Evolutionary conservation across 768 basidiomycete species (phyloP), one percentile per base, ranked within the genome.

Genomic region (Boletus fagicola): DNA sequence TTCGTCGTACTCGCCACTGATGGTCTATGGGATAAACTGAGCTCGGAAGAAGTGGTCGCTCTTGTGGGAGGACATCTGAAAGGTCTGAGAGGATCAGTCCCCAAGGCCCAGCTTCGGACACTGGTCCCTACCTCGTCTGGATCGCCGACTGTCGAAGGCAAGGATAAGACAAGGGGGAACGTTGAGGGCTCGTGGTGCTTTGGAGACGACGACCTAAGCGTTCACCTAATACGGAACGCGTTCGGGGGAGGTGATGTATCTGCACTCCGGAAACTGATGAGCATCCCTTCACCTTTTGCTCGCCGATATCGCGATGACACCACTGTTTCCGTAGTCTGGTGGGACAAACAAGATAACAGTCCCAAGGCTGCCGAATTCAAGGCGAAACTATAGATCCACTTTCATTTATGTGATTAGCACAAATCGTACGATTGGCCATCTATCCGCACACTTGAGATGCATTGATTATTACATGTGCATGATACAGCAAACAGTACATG

Each of bases 1-100:
- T 97, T 97, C 74, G 67, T 97, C 53, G 89, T 97, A 46, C 83
- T 97, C 45, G 94, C 94, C 2, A 97, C 94, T 0, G 94, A 97
- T 60, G 85, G 85, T 31, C 78, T 93, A 20, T 93, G 88, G 87
- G 85, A 87, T 65, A 77, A 83, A 59, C 72, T 87, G 26, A 83
- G 78, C 78, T 92, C 92, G 30, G 85, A 92, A 61, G 92, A 95
- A 57, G 91, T 91, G 11, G 93, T 95, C 47, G 80, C 86, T 20
- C 84, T 97, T 30, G 92, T 96, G 16, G 92, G 85, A 15, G 92
- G 90, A 8, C 83, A 92, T 68, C 77, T 96, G 45, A 75, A 81
- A 18, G 90, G 92, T 22, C 69, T 91, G 40, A 83, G 83, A 63
- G 90, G 90, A 42, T 74, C 70, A 20, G 66, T 92, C 18, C 70